Percentiles rank a stretch among this genome's conserved stretches.
phyloP scores from a whole-genome alignment of 306 rosid species.

The Sicyos baderoa region DNA sequence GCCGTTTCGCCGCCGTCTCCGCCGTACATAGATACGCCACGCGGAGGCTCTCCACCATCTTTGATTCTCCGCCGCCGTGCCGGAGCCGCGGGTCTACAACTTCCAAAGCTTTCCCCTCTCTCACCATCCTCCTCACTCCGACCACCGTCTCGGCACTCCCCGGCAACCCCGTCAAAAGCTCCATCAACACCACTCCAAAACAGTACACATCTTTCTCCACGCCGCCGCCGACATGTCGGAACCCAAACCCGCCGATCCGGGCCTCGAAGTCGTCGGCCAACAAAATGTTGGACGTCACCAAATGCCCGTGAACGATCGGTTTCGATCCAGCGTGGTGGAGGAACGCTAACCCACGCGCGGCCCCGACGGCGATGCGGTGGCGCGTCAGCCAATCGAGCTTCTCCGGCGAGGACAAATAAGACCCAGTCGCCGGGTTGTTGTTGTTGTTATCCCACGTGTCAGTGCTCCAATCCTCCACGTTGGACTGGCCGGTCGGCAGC shows the following conservation, averaged over 20 bases:
- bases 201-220: slow-evolving; percentile 76
- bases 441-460: slow-evolving; percentile 82
- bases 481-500: slow-evolving; percentile 78
- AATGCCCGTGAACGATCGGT: slow-evolving; percentile 75
- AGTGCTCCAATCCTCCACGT: slow-evolving; percentile 84
- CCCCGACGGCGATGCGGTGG: slow-evolving; percentile 82
- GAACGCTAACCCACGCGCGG: slow-evolving; percentile 84
- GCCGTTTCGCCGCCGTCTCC: slow-evolving; percentile 78
- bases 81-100: slow-evolving; percentile 50
- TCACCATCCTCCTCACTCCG: slow-evolving; percentile 65
- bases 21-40: slow-evolving; percentile 88
- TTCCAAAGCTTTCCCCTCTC: slow-evolving; percentile 48
- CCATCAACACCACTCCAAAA: slow-evolving; percentile 88
- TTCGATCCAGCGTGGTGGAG: slow-evolving; percentile 90
- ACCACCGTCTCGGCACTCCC: slow-evolving; percentile 87
- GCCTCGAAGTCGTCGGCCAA: slow-evolving; percentile 70
- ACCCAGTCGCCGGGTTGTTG: not conserved
- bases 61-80: slow-evolving; percentile 38
- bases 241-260: slow-evolving; percentile 68
- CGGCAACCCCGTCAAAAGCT: slow-evolving; percentile 62
- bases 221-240: slow-evolving; percentile 36
- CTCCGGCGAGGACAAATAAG: slow-evolving; percentile 39
- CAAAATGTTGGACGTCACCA: slow-evolving; percentile 58
- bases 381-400: slow-evolving; percentile 70
- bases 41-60: slow-evolving; percentile 80